Percentiles rank a stretch among this genome's conserved stretches.
These are phyloP conservation scores for Colletotrichum sublineola DNA, from an alignment of 2,329 filamentous ascomycete genomes.

Conservation along the genomic window DNA sequence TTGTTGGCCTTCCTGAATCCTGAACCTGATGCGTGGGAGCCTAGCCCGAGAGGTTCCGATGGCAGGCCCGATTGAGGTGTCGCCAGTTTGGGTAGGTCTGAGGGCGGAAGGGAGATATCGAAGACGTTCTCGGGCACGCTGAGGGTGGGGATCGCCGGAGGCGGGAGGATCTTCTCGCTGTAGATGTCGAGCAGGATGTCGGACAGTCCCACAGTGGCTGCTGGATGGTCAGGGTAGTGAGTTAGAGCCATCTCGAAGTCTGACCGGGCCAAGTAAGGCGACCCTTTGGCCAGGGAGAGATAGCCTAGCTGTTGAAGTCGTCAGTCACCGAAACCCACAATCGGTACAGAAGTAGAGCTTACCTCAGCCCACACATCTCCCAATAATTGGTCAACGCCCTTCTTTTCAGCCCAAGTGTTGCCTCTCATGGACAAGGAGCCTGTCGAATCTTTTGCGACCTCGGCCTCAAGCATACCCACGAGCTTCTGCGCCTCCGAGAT, in stretches of 20 bases:
- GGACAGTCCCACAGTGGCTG: conserved; percentile 84
- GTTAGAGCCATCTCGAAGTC: conserved; percentile 87
- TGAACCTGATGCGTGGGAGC: conserved; percentile 38
- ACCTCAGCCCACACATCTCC: conserved; percentile 87
- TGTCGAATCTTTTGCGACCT: conserved; percentile 72
- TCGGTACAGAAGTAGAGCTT: conserved; percentile 51
- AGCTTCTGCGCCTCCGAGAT: conserved; percentile 85
- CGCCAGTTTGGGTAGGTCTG: conserved; percentile 27
- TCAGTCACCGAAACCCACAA: conserved; percentile 46
- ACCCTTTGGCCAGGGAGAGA: conserved; percentile 72
- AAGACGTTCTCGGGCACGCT: conserved; percentile 49
- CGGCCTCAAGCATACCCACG: conserved; percentile 77
- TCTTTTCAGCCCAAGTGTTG: conserved; percentile 82
- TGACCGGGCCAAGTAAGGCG: conserved; percentile 77
- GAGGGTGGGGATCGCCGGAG: conserved; percentile 64
- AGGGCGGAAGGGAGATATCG: conserved; percentile 24
- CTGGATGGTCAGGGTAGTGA: conserved; percentile 83
- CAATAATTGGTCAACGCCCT: conserved; percentile 86
- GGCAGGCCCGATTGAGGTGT: conserved; percentile 51
- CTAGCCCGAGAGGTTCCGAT: conserved; percentile 62
- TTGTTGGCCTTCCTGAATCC: conserved; percentile 41
- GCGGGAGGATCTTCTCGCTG: conserved; percentile 74
- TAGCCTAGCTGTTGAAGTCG: conserved; percentile 70
- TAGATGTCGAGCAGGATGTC: conserved; percentile 91
- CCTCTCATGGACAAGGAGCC: conserved; percentile 73